These are phyloP conservation scores for Fusarium annulatum DNA, from an alignment of 2,329 filamentous ascomycete species.

Conservation along the genomic window DNA sequence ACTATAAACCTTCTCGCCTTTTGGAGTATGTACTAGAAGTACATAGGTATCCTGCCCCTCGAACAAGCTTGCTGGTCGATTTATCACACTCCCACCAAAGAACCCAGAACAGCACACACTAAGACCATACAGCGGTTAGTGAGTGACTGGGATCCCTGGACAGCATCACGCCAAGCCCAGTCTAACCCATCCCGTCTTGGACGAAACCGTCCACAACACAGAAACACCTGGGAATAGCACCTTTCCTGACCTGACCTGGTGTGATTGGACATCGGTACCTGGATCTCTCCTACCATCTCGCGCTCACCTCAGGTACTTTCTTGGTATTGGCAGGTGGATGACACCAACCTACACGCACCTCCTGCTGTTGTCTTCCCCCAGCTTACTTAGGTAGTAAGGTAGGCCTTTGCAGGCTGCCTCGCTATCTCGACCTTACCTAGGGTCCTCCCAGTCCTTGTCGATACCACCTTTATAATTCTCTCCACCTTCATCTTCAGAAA, in stretches of 20 bases:
- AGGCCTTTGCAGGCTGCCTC: background rate
- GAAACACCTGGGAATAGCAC: conserved; percentile 29
- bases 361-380: background rate
- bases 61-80: background rate
- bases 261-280: conserved; percentile 26
- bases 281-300: background rate
- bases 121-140: background rate
- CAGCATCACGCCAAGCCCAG: conserved; percentile 27
- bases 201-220: conserved; percentile 29
- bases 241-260: conserved; percentile 17
- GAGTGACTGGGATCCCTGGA: conserved; percentile 26
- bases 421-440: background rate
- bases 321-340: background rate
- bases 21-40: background rate
- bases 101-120: background rate
- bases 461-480: background rate
- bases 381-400: background rate
- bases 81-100: background rate
- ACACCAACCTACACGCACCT: conserved; percentile 3
- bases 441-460: background rate
- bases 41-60: background rate
- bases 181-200: conserved; percentile 32
- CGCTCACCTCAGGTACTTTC: conserved; percentile 23
- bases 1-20: background rate
- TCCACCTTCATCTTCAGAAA: background rate